phyloP scores from a whole-genome alignment of 805 yeast species.

The Schwanniomyces polymorphus region DNA sequence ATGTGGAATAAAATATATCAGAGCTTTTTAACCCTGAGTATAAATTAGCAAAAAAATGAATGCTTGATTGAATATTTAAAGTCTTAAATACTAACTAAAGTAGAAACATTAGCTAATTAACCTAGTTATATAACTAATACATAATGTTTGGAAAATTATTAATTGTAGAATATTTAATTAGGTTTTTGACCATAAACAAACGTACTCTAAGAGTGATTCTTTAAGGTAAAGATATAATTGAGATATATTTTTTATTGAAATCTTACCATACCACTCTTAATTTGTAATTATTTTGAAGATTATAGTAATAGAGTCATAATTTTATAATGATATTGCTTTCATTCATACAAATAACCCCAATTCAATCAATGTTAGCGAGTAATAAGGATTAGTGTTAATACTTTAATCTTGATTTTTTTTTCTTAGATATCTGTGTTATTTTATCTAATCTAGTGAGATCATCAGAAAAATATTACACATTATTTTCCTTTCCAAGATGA shows the following conservation, averaged over 20 bases:
- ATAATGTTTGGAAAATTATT: background rate
- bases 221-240: no score
- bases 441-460: background rate
- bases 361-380: no score
- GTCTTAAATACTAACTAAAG: background rate
- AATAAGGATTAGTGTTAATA: no score
- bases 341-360: no score
- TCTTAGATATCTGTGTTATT: background rate
- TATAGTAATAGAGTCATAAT: no score
- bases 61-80: background rate
- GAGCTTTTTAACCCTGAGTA: conserved; percentile 74
- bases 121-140: background rate
- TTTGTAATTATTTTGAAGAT: no score
- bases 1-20: conserved; percentile 56
- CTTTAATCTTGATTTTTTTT: background rate
- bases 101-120: background rate
- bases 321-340: no score
- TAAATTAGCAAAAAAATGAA: background rate
- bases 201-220: no score
- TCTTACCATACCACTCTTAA: no score
- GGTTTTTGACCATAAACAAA: no score
- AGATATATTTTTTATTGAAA: no score
- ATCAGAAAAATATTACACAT: background rate
- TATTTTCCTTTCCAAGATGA: background rate
- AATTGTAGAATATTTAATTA: background rate